phyloP scores from a whole-genome alignment of 139 green algal genomes.

The Haematococcus lacustris region DNA sequence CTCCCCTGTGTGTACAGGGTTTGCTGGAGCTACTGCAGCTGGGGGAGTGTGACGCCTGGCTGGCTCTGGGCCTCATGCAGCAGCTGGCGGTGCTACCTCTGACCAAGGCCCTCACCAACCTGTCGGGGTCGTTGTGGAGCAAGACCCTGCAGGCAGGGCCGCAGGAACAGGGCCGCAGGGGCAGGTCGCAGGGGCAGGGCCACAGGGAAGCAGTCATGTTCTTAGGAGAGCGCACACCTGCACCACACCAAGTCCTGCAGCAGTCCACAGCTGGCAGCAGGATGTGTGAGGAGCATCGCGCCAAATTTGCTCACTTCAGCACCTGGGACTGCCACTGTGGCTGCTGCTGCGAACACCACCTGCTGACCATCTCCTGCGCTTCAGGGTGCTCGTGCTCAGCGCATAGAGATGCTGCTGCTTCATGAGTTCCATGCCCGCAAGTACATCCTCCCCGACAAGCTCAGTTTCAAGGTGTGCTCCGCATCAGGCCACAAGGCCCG shows the following conservation, averaged over 20 bases:
- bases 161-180: too few species aligned
- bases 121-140: constrained; percentile 71
- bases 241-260: too few species aligned
- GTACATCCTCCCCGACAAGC: constrained; percentile 94
- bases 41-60: constrained; percentile 86
- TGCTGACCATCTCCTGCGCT: too few species aligned
- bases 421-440: constrained; percentile 98
- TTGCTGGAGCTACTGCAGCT: constrained; percentile 70
- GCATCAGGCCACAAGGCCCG: too few species aligned
- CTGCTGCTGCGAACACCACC: too few species aligned
- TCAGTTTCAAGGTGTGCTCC: constrained; percentile 20
- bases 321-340: too few species aligned
- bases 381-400: constrained; percentile 83
- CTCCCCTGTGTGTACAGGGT: constrained; percentile 19
- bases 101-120: constrained; percentile 46
- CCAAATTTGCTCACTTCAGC: too few species aligned
- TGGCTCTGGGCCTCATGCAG: constrained; percentile 70
- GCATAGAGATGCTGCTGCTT: constrained; percentile 97
- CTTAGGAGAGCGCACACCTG: too few species aligned
- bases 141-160: constrained; percentile 74
- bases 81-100: constrained; percentile 42
- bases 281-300: too few species aligned
- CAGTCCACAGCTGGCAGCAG: too few species aligned
- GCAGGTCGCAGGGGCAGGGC: too few species aligned
- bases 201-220: too few species aligned